Base-by-base conservation (phyloP, 495 filamentous ascomycete species). In the Aspergillus bridgeri region DNA sequence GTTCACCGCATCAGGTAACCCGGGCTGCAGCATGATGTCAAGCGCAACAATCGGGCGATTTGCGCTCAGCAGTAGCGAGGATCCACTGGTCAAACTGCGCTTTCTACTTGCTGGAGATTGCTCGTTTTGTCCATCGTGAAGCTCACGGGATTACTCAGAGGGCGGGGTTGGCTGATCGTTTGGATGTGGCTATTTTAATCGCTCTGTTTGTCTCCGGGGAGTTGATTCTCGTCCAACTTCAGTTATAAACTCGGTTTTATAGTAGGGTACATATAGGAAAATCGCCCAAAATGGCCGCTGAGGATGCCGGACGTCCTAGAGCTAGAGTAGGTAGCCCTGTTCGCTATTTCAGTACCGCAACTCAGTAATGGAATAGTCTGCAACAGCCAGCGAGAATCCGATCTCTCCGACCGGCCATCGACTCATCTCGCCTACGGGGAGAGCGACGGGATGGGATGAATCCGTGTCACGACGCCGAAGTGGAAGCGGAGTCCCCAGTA, bases 401-500 rank as follows among this genome's bases (percentile, higher is more conserved):
- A 13, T 38, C 33, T 38, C 33, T 11, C 33, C 33, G 8, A 13
- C 9, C 13, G 33, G 33, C 17, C 11, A 38, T 38, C 33, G 33
- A 38, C 33, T 38, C 1, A 38, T 38, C 33, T 38, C 33, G 13
- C 33, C 33, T 13, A 38, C 8, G 17, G 9, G 33, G 13, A 38
- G 11, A 15, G 9, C 3, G 0, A 15, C 33, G 0, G 33, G 11
- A 38, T 38, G 33, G 22, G 45, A 47, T 20, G 45, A 23, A 18
- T 6, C 45, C 21, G 4, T 19, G 19, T 13, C 45, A 20, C 6
- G 45, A 21, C 18, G 48, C 15, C 33, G 33, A 38, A 23, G 48
- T 25, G 22, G 48, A 7, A 50, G 48, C 7, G 48, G 48, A 6
- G 24, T 50, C 7, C 48, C 7, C 20, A 77, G 74, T 42, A 50